Evolutionary conservation across 2,329 filamentous ascomycete genomes (phyloP).

Genomic region (Exophiala oligosperma): DNA sequence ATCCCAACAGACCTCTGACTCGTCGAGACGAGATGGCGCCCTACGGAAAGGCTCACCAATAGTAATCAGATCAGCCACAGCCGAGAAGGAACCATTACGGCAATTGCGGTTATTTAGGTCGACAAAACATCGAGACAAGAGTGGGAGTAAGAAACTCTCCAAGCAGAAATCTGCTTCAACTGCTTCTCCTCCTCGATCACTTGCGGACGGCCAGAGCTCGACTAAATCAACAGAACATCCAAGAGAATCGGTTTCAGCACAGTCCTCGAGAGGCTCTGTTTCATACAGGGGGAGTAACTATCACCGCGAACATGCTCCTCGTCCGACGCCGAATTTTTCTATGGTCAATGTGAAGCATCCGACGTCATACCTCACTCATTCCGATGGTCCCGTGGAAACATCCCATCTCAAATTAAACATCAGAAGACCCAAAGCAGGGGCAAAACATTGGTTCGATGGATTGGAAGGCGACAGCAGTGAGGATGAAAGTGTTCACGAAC

Average conservation of each 20-base stretch:
- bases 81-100: slow-evolving; percentile 19
- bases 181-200: slow-evolving; percentile 27
- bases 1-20: slow-evolving; percentile 47
- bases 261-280: neutral
- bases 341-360: slow-evolving; percentile 4
- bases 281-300: neutral
- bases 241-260: neutral
- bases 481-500: slow-evolving; percentile 31
- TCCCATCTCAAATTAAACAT: slow-evolving; percentile 26
- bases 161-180: slow-evolving; percentile 23
- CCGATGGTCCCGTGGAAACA: neutral
- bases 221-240: neutral
- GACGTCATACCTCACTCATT: slow-evolving; percentile 7
- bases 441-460: slow-evolving; percentile 38
- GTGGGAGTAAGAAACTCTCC: slow-evolving; percentile 16
- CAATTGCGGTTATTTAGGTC: slow-evolving; percentile 22
- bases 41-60: slow-evolving; percentile 39
- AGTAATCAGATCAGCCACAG: slow-evolving; percentile 30
- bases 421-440: slow-evolving; percentile 26
- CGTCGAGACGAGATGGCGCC: slow-evolving; percentile 40
- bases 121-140: slow-evolving; percentile 12
- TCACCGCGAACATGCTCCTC: neutral
- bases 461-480: slow-evolving; percentile 35
- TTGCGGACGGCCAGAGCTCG: slow-evolving; percentile 29
- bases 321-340: neutral